Conservation (phyloP, 257 asterid species). For the Capsicum rhomboideum region DNA sequence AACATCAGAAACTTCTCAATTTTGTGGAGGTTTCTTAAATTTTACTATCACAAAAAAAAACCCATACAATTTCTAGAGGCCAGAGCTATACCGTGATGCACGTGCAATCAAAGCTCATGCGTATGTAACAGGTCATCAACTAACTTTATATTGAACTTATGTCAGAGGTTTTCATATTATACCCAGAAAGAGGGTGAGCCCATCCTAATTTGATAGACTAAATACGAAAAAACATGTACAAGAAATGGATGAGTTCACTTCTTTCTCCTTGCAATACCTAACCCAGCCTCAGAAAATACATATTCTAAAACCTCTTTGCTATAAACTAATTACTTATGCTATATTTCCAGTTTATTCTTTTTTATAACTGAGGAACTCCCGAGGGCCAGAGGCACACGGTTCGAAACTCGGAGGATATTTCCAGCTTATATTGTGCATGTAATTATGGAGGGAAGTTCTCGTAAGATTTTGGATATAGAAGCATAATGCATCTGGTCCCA, state of each 20-base stretch:
- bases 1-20: not conserved
- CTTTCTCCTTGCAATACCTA: not conserved
- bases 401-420: not conserved
- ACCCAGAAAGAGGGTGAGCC: not conserved
- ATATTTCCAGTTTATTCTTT: not conserved
- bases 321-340: not conserved
- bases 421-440: not conserved
- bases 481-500: not conserved
- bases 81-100: not conserved
- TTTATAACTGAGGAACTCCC: not conserved
- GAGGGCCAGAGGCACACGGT: not conserved
- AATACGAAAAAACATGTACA: not conserved
- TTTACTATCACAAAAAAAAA: not conserved
- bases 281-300: not conserved
- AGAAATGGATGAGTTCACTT: not conserved
- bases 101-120: not conserved
- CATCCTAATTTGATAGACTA: not conserved
- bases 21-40: not conserved
- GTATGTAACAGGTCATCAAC: not conserved
- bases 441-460: not conserved
- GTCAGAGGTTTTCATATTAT: not conserved
- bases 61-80: not conserved
- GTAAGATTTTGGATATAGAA: not conserved
- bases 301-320: not conserved
- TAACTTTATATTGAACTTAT: not conserved